phyloP scores from a whole-genome alignment of 2,329 filamentous ascomycete species.

The Cladosporium sp. region DNA sequence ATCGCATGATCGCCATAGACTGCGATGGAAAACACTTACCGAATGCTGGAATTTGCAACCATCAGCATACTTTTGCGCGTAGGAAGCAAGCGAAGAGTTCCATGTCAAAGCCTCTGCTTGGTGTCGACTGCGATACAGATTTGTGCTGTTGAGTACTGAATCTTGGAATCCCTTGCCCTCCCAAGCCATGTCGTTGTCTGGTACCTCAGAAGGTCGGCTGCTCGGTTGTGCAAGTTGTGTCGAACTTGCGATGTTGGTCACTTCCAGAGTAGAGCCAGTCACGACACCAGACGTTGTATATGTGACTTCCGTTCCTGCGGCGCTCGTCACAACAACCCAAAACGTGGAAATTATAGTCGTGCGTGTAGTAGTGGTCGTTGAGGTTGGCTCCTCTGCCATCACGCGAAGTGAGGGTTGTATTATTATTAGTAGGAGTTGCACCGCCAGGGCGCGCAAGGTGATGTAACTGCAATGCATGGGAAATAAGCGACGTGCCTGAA shows the following conservation, averaged over 20 bases:
- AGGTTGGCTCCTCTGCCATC: constrained; percentile 14
- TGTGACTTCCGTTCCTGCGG: constrained; percentile 13
- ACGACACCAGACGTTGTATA: constrained; percentile 14
- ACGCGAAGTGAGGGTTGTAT: constrained; percentile 10
- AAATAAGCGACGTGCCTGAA: constrained; percentile 5
- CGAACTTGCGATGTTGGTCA: constrained; percentile 1
- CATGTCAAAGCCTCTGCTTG: constrained; percentile 23
- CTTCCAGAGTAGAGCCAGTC: constrained; percentile 1
- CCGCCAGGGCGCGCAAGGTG: constrained; percentile 17
- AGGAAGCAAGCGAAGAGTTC: constrained; percentile 26
- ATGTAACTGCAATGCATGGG: constrained; percentile 13
- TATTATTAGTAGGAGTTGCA: constrained; percentile 16
- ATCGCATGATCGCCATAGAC: too few relatives aligned
- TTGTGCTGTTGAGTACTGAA: constrained; percentile 31
- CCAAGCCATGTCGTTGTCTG: constrained; percentile 15
- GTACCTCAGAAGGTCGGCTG: not conserved
- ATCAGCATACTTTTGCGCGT: constrained; percentile 25
- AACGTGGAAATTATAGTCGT: constrained; percentile 19
- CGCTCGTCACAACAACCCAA: constrained; percentile 17
- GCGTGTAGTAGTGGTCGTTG: constrained; percentile 20
- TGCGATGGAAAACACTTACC: constrained; percentile 10
- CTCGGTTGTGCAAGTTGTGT: not conserved
- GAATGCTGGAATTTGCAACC: constrained; percentile 31
- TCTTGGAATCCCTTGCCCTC: constrained; percentile 15
- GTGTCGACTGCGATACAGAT: constrained; percentile 26